These are phyloP conservation scores for Coemansia sp. DNA, from an alignment of 192 early-diverging fungal species.

Conservation along the genomic window DNA sequence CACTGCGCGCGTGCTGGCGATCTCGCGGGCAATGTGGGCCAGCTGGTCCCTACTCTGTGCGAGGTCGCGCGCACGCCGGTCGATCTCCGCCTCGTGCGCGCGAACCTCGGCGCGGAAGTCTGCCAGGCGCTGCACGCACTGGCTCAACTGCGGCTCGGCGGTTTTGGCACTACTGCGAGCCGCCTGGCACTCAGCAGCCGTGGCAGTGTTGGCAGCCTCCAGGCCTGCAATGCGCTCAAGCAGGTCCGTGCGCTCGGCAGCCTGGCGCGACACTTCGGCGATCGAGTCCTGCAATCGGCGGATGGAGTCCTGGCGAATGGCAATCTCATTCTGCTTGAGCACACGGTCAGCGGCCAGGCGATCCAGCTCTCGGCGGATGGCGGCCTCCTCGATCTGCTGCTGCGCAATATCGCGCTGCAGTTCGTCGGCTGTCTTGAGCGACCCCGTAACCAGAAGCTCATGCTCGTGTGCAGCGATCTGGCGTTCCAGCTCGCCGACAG, in stretches of 20 bases:
- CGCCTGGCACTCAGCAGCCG: constrained; percentile 6
- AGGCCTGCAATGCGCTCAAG: constrained; percentile 24
- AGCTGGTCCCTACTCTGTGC: constrained; percentile 38
- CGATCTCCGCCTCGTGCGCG: constrained; percentile 18
- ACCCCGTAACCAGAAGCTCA: constrained; percentile 60
- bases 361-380: constrained; percentile 56
- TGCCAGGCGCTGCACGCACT: constrained; percentile 16
- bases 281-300: constrained; percentile 24
- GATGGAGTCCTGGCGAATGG: constrained; percentile 38
- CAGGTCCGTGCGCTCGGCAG: constrained; percentile 21
- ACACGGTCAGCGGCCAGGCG: constrained; percentile 53
- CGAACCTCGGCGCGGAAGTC: constrained; percentile 31
- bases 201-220: constrained; percentile 5
- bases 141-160: constrained; percentile 24
- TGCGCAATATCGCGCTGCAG: constrained; percentile 59
- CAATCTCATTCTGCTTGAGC: constrained; percentile 58
- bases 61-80: constrained; percentile 30
- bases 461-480: constrained; percentile 53
- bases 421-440: constrained; percentile 65
- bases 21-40: constrained; percentile 28
- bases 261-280: constrained; percentile 27
- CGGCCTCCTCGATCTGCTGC: constrained; percentile 37
- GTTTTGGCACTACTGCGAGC: constrained; percentile 18
- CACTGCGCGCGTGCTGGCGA: constrained; percentile 16
- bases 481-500: constrained; percentile 28